A percentile compares a stretch with the other conserved stretches of the same genome.
These are phyloP conservation scores for Cladophialophora carrionii DNA, from an alignment of 2,329 filamentous ascomycete species.

Conservation along the genomic window DNA sequence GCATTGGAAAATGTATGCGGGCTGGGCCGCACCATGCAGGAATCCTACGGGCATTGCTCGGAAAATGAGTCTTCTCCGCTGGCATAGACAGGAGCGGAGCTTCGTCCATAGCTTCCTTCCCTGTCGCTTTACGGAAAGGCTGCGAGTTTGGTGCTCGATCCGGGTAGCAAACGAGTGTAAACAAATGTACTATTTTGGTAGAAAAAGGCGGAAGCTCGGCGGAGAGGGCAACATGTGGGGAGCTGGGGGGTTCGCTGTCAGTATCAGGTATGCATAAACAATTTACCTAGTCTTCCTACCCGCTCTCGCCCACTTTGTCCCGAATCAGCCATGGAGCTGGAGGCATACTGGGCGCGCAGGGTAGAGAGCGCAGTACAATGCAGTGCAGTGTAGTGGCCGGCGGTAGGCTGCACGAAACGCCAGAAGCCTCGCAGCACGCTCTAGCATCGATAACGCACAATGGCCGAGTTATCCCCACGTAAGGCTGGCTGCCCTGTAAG, in stretches of 20 bases:
- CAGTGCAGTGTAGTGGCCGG: not conserved
- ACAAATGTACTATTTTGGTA: slow-evolving; percentile 35
- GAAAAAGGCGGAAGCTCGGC: slow-evolving; percentile 31
- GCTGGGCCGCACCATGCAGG: slow-evolving; percentile 9
- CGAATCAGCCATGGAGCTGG: not conserved
- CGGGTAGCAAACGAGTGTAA: slow-evolving; percentile 22
- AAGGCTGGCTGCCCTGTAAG: not conserved
- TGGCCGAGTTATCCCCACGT: not conserved
- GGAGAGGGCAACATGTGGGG: slow-evolving; percentile 21
- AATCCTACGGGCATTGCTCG: slow-evolving; percentile 16
- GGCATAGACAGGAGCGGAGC: not conserved
- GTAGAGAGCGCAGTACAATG: not conserved
- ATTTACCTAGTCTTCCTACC: slow-evolving; percentile 4
- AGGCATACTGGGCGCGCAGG: not conserved
- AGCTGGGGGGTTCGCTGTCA: slow-evolving; percentile 9
- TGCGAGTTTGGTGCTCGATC: slow-evolving; percentile 7
- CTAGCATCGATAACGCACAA: not conserved
- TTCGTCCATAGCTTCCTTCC: not conserved
- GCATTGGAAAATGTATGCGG: not conserved
- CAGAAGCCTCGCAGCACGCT: not conserved
- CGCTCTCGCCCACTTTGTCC: slow-evolving; percentile 8
- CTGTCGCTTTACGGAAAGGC: slow-evolving; percentile 5
- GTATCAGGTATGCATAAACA: slow-evolving; percentile 9
- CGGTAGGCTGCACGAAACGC: not conserved
- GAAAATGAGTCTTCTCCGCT: slow-evolving; percentile 2